Evolutionary conservation across 169 alveolate species (phyloP).

Genomic region (Babesia ovis): DNA sequence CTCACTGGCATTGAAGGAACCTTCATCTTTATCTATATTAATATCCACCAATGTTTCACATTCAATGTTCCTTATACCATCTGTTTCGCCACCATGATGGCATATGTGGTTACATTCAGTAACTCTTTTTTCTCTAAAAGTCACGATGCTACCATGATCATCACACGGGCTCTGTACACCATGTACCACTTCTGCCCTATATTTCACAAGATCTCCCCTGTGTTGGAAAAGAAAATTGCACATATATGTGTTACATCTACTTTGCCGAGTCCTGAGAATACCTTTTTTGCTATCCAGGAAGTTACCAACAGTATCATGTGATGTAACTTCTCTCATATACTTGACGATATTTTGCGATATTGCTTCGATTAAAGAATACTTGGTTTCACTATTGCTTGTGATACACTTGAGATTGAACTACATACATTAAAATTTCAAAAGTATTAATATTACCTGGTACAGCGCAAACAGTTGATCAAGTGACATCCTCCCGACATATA

Average conservation of each 20-base stretch:
- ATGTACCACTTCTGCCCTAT: constrained; percentile 1
- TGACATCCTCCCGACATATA: constrained; percentile 28
- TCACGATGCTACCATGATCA: neutral
- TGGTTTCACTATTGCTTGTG: constrained; percentile 5
- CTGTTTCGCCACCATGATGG: neutral
- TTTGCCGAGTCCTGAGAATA: neutral
- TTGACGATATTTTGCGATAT: constrained; percentile 17
- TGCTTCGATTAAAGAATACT: constrained; percentile 31
- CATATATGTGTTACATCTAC: neutral
- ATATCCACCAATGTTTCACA: neutral
- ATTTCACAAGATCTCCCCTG: constrained; percentile 5
- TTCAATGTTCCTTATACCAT: neutral
- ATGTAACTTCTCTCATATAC: constrained; percentile 22
- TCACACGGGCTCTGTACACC: neutral
- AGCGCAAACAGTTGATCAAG: constrained; percentile 37
- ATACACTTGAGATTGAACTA: constrained; percentile 26
- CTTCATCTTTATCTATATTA: neutral
- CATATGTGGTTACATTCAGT: neutral
- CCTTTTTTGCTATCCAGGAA: neutral
- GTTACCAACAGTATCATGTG: constrained; percentile 19
- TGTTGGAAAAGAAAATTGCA: constrained; percentile 5
- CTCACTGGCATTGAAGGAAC: neutral
- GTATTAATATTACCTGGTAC: constrained; percentile 30
- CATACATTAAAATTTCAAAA: neutral
- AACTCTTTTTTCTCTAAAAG: neutral